A percentile compares a stretch with the other conserved stretches of the same genome.
Evolutionary conservation across 163 green algal genomes (phyloP).

Genomic region (Volvox carteri): DNA sequence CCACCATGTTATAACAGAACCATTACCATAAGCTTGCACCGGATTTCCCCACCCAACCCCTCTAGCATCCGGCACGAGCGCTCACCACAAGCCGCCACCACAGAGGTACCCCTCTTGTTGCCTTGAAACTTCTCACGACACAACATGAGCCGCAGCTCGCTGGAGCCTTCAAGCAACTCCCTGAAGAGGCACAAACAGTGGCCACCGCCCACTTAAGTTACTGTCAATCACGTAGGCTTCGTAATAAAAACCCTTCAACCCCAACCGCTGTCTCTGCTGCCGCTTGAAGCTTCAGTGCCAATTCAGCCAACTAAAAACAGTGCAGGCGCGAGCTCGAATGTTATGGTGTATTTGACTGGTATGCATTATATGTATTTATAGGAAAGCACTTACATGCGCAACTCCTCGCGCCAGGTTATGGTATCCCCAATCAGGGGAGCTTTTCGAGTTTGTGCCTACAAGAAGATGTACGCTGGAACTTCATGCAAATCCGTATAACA

Average conservation of each 20-base stretch:
- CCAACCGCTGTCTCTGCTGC: too few species aligned
- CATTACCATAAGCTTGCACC: too few species aligned
- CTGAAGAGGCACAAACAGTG: slow-evolving; percentile 55
- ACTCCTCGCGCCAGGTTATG: slow-evolving; percentile 83
- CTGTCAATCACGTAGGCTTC: too few species aligned
- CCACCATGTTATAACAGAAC: neutral
- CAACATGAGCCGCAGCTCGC: slow-evolving; percentile 91
- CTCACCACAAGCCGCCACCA: slow-evolving; percentile 87
- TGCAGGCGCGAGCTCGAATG: too few species aligned
- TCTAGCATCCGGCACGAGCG: too few species aligned
- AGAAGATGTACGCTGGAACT: too few species aligned
- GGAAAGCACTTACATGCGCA: slow-evolving; percentile 73
- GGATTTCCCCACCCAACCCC: too few species aligned
- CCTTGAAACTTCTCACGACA: slow-evolving; percentile 82
- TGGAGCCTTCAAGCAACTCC: slow-evolving; percentile 84
- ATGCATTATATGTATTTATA: neutral
- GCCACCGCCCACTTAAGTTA: neutral
- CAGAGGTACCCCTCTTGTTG: slow-evolving; percentile 70
- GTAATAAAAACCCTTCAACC: too few species aligned
- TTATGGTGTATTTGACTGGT: too few species aligned
- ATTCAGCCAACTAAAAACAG: too few species aligned
- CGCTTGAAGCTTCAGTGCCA: too few species aligned
- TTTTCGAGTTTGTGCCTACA: slow-evolving; percentile 62
- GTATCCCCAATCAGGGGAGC: slow-evolving; percentile 60
- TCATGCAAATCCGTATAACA: too few species aligned